A percentile compares a stretch with the other conserved stretches of the same genome.
Conservation (phyloP, 106 monocot species). For the Amphibolis antarctica region DNA sequence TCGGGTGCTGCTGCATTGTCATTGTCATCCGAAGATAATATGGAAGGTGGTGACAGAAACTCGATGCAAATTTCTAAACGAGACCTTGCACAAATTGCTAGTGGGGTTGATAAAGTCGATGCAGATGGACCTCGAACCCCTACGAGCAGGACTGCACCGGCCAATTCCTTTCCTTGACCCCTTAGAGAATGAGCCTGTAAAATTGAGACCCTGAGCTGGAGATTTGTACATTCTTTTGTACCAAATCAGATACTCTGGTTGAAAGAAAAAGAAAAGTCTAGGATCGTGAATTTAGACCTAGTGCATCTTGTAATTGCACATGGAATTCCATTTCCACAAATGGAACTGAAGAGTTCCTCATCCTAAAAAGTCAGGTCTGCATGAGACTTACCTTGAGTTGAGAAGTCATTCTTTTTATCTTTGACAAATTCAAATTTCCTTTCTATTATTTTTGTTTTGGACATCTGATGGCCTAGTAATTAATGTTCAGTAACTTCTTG, state of each 20-base stretch:
- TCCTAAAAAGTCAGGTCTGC: background rate
- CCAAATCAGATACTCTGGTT: background rate
- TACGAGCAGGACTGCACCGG: background rate
- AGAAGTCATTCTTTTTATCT: no score
- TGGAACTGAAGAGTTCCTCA: background rate
- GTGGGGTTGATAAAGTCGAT: conserved; percentile 24
- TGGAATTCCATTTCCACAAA: background rate
- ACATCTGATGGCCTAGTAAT: no score
- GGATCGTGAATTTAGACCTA: background rate
- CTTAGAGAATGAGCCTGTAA: conserved; percentile 1
- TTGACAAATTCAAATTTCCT: no score
- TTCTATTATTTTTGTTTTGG: no score
- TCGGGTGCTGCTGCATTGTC: conserved; percentile 20
- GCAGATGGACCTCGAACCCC: conserved; percentile 13
- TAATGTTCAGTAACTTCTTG: no score
- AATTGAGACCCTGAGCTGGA: background rate
- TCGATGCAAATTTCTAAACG: conserved; percentile 11
- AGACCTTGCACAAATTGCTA: conserved; percentile 20
- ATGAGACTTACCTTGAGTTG: no score
- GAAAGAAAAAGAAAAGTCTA: background rate
- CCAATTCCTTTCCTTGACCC: conserved; percentile 1
- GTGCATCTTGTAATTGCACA: background rate
- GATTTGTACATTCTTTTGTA: conserved; percentile 1
- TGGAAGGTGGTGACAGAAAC: conserved; percentile 16
- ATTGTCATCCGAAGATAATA: conserved; percentile 24